Evolutionary conservation across 2,329 filamentous ascomycete species (phyloP).

Genomic region (Colletotrichum costaricense): DNA sequence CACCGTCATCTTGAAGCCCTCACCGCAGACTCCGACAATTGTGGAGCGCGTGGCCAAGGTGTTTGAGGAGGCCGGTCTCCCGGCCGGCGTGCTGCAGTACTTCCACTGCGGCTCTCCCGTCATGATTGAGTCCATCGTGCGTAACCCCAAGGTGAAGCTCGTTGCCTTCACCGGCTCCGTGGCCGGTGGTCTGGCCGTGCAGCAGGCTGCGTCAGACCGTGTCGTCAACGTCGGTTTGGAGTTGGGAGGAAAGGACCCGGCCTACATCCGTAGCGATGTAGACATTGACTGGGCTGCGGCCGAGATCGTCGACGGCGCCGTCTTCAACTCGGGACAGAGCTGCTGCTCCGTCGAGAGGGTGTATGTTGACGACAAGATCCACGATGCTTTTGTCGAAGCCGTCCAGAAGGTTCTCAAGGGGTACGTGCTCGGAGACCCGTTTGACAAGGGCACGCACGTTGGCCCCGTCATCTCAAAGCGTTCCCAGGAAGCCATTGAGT

Average conservation of each 20-base stretch:
- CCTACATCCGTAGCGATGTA: conserved; percentile 87
- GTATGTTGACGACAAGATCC: conserved; percentile 87
- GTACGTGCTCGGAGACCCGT: conserved; percentile 91
- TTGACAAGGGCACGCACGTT: conserved; percentile 81
- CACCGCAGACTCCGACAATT: conserved; percentile 92
- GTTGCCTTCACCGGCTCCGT: conserved; percentile 97
- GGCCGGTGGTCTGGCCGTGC: conserved; percentile 85
- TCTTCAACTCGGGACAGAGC: conserved; percentile 99
- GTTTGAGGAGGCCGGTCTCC: conserved; percentile 84
- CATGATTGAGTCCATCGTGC: conserved; percentile 82
- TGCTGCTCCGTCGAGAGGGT: conserved; percentile 94
- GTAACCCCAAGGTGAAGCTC: conserved; percentile 79
- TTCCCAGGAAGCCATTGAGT: conserved; percentile 79
- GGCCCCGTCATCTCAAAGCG: conserved; percentile 89
- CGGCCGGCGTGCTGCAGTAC: conserved; percentile 86
- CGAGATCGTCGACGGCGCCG: conserved; percentile 93
- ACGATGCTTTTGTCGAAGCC: conserved; percentile 84
- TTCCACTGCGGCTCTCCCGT: conserved; percentile 87
- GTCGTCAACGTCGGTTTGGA: conserved; percentile 90
- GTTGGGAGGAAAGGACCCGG: conserved; percentile 94
- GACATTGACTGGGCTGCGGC: conserved; percentile 91
- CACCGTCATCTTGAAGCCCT: conserved; percentile 92
- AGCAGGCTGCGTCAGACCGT: conserved; percentile 85
- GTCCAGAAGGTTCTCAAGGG: conserved; percentile 82
- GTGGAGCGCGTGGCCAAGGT: conserved; percentile 84